Base-by-base conservation (phyloP, 306 rosid genomes). In the Pachyrhizus erosus region DNA sequence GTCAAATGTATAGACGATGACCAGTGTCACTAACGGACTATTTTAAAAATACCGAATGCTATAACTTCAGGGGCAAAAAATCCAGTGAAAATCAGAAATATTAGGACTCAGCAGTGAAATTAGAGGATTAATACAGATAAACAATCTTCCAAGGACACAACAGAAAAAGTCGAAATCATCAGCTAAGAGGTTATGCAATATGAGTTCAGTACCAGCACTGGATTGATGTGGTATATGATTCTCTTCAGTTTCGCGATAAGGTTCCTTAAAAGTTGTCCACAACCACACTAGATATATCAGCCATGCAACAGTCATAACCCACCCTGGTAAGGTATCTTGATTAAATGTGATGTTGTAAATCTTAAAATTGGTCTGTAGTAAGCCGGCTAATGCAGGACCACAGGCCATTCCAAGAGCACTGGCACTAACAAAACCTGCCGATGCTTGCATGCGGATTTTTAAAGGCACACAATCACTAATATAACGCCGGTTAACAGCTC, bases 401-500 rank as follows among this genome's bases (percentile, higher is more conserved):
- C 97, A 91, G 67, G 98, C 98, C 98, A 94, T 94, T 83, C 98
- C 98, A 68, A 94, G 94, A 79, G 98, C 98, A 51, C 98, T 94
- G 45, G 97, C 97, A 83, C 98, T 94, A 39, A 94, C 98, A 84
- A 94, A 94, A 71, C 91, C 98, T 3, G 98, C 98, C 17, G 98
- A 94, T 57, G 98, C 98, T 84, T 94, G 96, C 97, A 94, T 89
- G 64, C 98, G 97, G 75, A 71, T 62, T 85, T 84, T 92, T 67
- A 80, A 86, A 31, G 98, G 98, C 49, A 94, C 98, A 68, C 98
- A 94, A 70, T 94, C 98, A 80, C 97, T 94, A 52, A 94, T 94
- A 73, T 94, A 94, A 52, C 98, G 94, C 77, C 98, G 85, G 84
- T 94, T 94, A 54, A 94, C 98, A 51, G 98, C 98, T 88, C 98